Evolutionary conservation across 768 basidiomycete species (phyloP).

Genomic region (Mycena amicta): DNA sequence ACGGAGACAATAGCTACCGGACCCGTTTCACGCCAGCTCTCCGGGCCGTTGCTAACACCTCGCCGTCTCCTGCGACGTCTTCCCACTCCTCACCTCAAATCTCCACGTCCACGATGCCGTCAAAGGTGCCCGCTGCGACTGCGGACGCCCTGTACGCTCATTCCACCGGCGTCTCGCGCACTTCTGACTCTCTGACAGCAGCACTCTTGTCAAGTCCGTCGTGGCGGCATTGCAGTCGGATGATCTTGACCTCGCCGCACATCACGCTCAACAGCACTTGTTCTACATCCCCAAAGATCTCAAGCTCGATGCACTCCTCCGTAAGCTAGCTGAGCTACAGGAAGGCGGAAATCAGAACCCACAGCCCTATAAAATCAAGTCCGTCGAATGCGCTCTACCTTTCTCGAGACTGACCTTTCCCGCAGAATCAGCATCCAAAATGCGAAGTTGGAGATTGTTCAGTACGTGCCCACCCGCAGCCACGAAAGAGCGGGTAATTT

Average conservation of each 20-base stretch:
- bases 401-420: not conserved
- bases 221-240: not conserved
- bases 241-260: not conserved
- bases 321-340: not conserved
- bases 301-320: not conserved
- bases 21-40: too few relatives aligned
- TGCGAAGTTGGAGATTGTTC: not conserved
- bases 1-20: too few relatives aligned
- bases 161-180: not conserved
- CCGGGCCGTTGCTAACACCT: too few relatives aligned
- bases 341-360: not conserved
- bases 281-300: not conserved
- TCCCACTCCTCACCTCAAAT: too few relatives aligned
- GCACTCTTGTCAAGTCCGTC: not conserved
- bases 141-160: not conserved
- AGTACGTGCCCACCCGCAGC: not conserved
- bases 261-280: not conserved
- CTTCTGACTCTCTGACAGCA: not conserved
- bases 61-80: too few relatives aligned
- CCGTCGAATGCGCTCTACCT: not conserved
- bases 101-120: too few relatives aligned
- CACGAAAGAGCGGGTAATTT: too few relatives aligned
- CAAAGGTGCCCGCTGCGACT: too few relatives aligned
- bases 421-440: not conserved
- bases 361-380: not conserved